These are phyloP conservation scores for Heliosperma pusillum DNA, from an alignment of 148 eudicot species.

Conservation along the genomic window DNA sequence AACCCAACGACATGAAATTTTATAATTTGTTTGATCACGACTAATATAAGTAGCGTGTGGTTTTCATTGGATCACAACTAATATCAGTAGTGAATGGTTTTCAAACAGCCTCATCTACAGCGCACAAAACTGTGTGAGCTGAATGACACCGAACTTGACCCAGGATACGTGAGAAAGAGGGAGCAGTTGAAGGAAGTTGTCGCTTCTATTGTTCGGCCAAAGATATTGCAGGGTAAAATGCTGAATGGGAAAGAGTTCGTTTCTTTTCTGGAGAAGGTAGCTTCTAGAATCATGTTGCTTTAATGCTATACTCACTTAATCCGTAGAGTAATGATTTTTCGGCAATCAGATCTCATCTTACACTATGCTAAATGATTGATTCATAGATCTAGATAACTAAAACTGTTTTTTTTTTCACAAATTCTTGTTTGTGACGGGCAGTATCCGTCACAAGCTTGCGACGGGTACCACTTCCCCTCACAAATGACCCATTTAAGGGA, in stretches of 20 bases:
- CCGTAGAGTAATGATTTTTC: not conserved
- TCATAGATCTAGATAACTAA: no score
- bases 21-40: not conserved
- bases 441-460: no score
- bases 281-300: constrained; percentile 10
- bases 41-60: not conserved
- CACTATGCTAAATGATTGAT: no score
- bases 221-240: constrained; percentile 84
- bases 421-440: no score
- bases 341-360: not conserved
- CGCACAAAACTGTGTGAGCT: constrained; percentile 93
- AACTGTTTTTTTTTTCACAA: no score
- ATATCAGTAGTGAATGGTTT: not conserved
- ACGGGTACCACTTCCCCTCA: no score
- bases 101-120: constrained; percentile 88
- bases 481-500: no score
- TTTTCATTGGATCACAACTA: not conserved
- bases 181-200: constrained; percentile 74
- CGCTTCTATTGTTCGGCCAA: constrained; percentile 70
- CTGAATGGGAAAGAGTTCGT: constrained; percentile 90
- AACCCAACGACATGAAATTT: not conserved
- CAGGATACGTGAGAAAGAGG: constrained; percentile 68
- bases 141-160: constrained; percentile 90
- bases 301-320: constrained; percentile 1
- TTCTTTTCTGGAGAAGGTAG: constrained; percentile 83